Base-by-base conservation (phyloP, 139 green algal species). In the Chlamydomonas urium region DNA sequence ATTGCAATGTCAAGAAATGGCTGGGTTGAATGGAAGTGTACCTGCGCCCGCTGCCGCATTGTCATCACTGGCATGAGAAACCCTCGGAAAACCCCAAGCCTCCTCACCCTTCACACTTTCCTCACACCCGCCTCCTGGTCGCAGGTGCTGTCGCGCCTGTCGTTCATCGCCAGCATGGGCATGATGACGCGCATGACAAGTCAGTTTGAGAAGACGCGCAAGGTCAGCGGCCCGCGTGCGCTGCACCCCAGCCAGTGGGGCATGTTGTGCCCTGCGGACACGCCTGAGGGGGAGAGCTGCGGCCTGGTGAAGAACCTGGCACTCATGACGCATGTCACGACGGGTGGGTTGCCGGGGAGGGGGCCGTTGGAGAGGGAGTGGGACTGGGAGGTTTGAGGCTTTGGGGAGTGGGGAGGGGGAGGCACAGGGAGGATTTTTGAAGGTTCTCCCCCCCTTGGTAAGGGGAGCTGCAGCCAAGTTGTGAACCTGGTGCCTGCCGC, bases 291-390 rank as follows among this genome's bases (percentile, higher is more conserved):
- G 0, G 94, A 98, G 84, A 87, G 76, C 47, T 98, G 94, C 79
- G 96, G 96, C 3, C 88, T 99, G 61, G 94, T 98, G 14, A 99
- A 99, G 81, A 99, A 99, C 83, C 88, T 99, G 71, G 96, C 96
- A 47, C 89, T 99, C 34, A 97, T 98, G 91, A 98, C 96, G 23
- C 95, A 99, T 75, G 90, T 99, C 65, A 99, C 96, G 2, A 98
- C 90, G 2, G 93, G 97, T 81, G 84, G 89, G 61, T 81, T 95
- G 48, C 77, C 92, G 63, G 82, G 17, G 38, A 24, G 42, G 34
- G 36, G 66, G 66, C 24, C 4, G 42, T 8, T 8, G 42, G 42
- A 50, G 42, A 50, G 8, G 42, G 42, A 50, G 14, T 8, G 42
- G 14, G 42, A 50, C 42, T 8, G 42, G 14, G 42, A 14, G 42